Base-by-base conservation (phyloP, 495 filamentous ascomycete genomes). In the Xylaria flabelliformis region DNA sequence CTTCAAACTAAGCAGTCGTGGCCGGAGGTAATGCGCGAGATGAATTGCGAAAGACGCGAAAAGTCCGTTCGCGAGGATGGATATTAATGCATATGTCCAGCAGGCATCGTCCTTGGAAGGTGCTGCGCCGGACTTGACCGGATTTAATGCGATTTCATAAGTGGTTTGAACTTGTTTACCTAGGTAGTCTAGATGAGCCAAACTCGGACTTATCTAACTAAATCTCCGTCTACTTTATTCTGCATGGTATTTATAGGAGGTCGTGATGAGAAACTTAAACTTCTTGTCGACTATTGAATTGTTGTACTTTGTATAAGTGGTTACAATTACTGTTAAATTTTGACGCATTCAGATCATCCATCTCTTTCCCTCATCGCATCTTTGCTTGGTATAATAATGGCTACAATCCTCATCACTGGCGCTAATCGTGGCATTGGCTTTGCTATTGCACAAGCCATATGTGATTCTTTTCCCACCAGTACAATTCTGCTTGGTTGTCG, bases 391-490 rank as follows among this genome's bases (percentile, higher is more conserved):
- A 36, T 6, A 29, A 1, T 9, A 24, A 79, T 78, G 77, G 48
- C 74, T 50, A 66, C 76, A 12, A 74, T 82, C 39, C 76, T 84
- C 50, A 71, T 80, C 53, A 84, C 82, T 1, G 82, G 82, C 7
- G 78, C 79, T 36, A 84, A 83, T 61, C 75, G 78, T 50, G 77
- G 80, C 26, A 76, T 85, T 5, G 81, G 81, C 12, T 77, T 80
- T 64, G 77, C 74, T 29, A 82, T 82, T 24, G 73, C 80, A 61
- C 76, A 82, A 64, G 74, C 61, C 73, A 21, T 71, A 73, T 50
- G 77, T 72, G 46, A 66, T 70, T 34, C 78, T 76, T 41, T 80
- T 26, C 80, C 78, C 10, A 61, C 51, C 2, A 67, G 70, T 7
- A 78, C 69, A 29, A 76, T 78, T 61, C 73, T 85, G 32, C 74